Evolutionary conservation across 2,329 filamentous ascomycete genomes (phyloP).

Genomic region (Graphilbum fragrans): DNA sequence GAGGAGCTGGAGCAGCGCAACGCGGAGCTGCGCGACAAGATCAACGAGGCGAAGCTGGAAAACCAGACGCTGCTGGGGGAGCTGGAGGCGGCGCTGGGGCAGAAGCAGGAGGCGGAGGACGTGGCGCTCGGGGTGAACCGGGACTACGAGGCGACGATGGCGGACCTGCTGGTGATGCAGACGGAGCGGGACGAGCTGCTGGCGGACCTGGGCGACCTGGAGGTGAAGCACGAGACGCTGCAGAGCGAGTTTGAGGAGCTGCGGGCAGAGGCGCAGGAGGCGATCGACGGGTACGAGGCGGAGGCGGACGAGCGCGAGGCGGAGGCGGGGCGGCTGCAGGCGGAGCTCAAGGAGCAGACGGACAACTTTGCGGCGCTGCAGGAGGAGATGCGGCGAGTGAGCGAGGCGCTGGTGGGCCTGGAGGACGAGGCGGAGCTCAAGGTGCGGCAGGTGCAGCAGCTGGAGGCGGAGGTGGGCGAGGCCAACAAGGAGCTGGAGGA

Average conservation of each 20-base stretch:
- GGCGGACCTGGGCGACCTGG: slow-evolving; percentile 36
- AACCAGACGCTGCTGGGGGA: slow-evolving; percentile 81
- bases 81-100: slow-evolving; percentile 59
- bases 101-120: slow-evolving; percentile 48
- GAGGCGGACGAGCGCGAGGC: slow-evolving; percentile 62
- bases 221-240: slow-evolving; percentile 20
- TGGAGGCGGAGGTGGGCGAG: slow-evolving; percentile 73
- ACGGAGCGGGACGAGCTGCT: slow-evolving; percentile 65
- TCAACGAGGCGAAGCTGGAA: slow-evolving; percentile 75
- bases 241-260: slow-evolving; percentile 50
- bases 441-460: slow-evolving; percentile 63
- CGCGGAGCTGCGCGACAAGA: slow-evolving; percentile 71
- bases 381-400: slow-evolving; percentile 85
- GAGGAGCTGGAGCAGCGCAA: slow-evolving; percentile 80
- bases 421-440: slow-evolving; percentile 84
- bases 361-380: slow-evolving; percentile 90
- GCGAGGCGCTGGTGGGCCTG: slow-evolving; percentile 71
- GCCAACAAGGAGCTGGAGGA: slow-evolving; percentile 79
- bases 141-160: slow-evolving; percentile 59
- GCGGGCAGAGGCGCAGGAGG: slow-evolving; percentile 51
- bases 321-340: slow-evolving; percentile 57
- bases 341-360: slow-evolving; percentile 61
- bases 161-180: slow-evolving; percentile 69
- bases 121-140: slow-evolving; percentile 55
- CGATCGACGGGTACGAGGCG: slow-evolving; percentile 54